phyloP scores from a whole-genome alignment of 345 rosid genomes.

The Sisymbrium irio region DNA sequence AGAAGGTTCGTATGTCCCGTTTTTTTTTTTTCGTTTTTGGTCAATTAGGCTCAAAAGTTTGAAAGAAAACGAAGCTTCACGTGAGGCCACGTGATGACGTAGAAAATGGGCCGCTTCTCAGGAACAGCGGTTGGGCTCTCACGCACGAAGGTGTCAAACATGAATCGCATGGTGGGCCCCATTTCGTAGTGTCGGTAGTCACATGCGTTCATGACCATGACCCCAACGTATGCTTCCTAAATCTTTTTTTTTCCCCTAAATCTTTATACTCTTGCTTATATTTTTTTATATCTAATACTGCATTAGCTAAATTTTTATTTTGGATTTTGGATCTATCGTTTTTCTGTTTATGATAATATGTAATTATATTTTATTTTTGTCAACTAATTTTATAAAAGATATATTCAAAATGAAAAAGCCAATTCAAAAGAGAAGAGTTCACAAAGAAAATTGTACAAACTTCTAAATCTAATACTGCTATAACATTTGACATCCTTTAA shows the following conservation, averaged over 20 bases:
- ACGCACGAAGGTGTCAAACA: background rate
- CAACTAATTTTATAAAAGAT: no score
- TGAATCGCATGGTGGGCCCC: background rate
- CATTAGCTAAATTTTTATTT: no score
- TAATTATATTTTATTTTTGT: no score
- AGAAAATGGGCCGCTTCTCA: background rate
- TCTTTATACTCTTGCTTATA: background rate
- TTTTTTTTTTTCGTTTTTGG: no score
- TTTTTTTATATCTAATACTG: background rate
- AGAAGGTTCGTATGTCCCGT: background rate
- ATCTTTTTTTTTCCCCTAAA: background rate
- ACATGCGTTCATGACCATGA: slow-evolving; percentile 14
- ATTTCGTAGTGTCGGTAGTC: slow-evolving; percentile 29
- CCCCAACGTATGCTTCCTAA: background rate
- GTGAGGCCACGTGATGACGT: slow-evolving; percentile 19
- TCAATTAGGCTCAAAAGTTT: background rate
- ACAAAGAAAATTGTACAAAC: no score
- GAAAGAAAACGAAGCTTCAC: background rate
- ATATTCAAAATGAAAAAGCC: no score
- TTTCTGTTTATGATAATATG: no score
- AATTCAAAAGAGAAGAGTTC: no score
- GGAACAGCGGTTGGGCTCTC: slow-evolving; percentile 19
- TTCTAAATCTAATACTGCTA: no score
- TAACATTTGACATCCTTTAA: no score
- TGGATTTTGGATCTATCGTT: no score